Evolutionary conservation across 2,329 filamentous ascomycete genomes (phyloP), one percentile per base, ranked within the genome.

Genomic region (Rhexocercosporidium sp.): DNA sequence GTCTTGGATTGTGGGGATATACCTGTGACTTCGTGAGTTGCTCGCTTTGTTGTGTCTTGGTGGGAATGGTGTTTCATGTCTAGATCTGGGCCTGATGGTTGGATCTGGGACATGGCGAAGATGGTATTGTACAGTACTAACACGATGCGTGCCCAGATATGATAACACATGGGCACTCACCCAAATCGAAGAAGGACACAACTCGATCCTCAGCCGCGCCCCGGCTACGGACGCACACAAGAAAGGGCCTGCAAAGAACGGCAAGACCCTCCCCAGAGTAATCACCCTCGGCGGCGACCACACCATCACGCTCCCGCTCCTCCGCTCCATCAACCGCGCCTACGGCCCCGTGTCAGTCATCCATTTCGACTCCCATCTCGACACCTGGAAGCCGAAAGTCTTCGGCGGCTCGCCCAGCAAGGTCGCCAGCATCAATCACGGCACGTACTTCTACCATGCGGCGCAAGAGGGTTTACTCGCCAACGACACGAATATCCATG

Each of bases 391-490:
- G 66, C 93, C 93, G 51, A 95, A 95, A 77, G 93, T 96, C 29
- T 96, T 96, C 73, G 93, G 93, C 62, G 93, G 92, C 34, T 89
- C 91, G 0, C 92, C 93, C 0, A 91, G 88, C 31, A 86, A 94
- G 68, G 87, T 89, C 46, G 92, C 93, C 22, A 85, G 85, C 70
- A 90, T 96, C 81, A 96, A 96, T 81, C 92, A 96, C 80, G 93
- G 93, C 49, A 96, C 92, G 1, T 96, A 96, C 82, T 96, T 96
- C 81, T 96, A 90, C 81, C 92, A 95, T 77, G 93, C 92, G 0
- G 81, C 90, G 0, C 87, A 89, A 79, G 92, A 96, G 77, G 93
- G 93, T 2, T 83, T 96, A 18, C 83, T 96, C 22, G 85, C 85
- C 69, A 96, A 96, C 76, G 91, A 96, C 81, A 91, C 88, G 72